Conservation (phyloP, 1,284 basidiomycete genomes). For the Boletus mariae region DNA sequence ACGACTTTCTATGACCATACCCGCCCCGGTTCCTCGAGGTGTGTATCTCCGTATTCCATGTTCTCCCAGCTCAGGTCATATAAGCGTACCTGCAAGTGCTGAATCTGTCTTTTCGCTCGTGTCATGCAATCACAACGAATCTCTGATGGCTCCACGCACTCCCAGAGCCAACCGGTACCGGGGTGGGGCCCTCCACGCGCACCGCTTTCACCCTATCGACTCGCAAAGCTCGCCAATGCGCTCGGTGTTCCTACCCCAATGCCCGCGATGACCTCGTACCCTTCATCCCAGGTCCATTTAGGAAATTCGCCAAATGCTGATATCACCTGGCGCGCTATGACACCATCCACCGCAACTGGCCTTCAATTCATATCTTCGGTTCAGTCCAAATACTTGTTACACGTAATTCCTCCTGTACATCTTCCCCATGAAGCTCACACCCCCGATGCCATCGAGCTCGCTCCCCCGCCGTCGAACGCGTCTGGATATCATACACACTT, state of each 20-base stretch:
- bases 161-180: conserved; percentile 19
- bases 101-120: background rate
- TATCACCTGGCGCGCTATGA: conserved; percentile 51
- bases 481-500: conserved; percentile 77
- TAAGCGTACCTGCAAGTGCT: background rate
- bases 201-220: conserved; percentile 67
- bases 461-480: conserved; percentile 50
- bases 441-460: conserved; percentile 42
- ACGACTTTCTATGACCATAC: background rate
- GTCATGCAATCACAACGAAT: conserved; percentile 13
- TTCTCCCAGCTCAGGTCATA: conserved; percentile 5
- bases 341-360: conserved; percentile 46
- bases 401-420: conserved; percentile 68
- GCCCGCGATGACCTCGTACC: conserved; percentile 42
- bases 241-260: conserved; percentile 72
- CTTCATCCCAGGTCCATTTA: conserved; percentile 31
- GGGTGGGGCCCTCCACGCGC: conserved; percentile 60
- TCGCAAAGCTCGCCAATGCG: conserved; percentile 79
- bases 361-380: conserved; percentile 22
- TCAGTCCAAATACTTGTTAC: conserved; percentile 65
- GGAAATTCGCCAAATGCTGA: conserved; percentile 36
- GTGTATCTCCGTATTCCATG: background rate
- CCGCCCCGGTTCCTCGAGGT: conserved; percentile 11
- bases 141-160: conserved; percentile 9
- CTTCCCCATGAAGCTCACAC: conserved; percentile 57